Conservation (phyloP, 2,329 filamentous ascomycete genomes). For the Aulographum hederae region DNA sequence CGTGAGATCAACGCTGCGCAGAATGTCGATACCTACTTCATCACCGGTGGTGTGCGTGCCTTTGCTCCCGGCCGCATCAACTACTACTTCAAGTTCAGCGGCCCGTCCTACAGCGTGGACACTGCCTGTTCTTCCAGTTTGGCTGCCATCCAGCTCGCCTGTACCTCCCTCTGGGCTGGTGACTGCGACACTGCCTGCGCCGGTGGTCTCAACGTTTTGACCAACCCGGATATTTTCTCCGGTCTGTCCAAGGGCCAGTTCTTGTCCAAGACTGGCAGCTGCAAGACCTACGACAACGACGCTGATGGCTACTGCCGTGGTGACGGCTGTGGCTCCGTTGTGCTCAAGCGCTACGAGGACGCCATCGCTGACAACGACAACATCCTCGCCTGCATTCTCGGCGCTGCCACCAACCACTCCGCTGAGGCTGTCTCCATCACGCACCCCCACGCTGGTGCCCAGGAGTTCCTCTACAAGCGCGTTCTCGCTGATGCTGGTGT, state of each 20-base stretch:
- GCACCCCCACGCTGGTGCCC: slow-evolving; percentile 60
- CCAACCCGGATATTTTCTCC: slow-evolving; percentile 64
- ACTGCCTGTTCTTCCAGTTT: slow-evolving; percentile 65
- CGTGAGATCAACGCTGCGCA: slow-evolving; percentile 57
- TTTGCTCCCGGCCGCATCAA: slow-evolving; percentile 49
- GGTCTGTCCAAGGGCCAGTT: slow-evolving; percentile 63
- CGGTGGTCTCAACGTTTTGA: slow-evolving; percentile 61
- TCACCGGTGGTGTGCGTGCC: slow-evolving; percentile 42
- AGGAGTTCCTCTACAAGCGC: slow-evolving; percentile 50
- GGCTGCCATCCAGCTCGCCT: slow-evolving; percentile 53
- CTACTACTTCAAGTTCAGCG: slow-evolving; percentile 61
- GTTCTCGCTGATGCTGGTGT: slow-evolving; percentile 57
- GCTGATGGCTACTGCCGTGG: slow-evolving; percentile 73
- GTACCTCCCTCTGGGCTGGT: slow-evolving; percentile 53
- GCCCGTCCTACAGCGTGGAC: slow-evolving; percentile 54
- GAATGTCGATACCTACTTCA: slow-evolving; percentile 52
- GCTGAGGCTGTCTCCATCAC: slow-evolving; percentile 70
- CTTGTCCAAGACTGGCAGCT: slow-evolving; percentile 56
- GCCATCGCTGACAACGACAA: slow-evolving; percentile 57
- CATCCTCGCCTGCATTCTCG: slow-evolving; percentile 55
- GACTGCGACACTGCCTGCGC: slow-evolving; percentile 70
- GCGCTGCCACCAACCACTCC: slow-evolving; percentile 63
- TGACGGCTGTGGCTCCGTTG: slow-evolving; percentile 54
- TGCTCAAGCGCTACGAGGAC: slow-evolving; percentile 66
- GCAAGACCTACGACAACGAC: slow-evolving; percentile 64